Evolutionary conservation across 2,329 filamentous ascomycete genomes (phyloP).

Genomic region (Cordyceps javanica): DNA sequence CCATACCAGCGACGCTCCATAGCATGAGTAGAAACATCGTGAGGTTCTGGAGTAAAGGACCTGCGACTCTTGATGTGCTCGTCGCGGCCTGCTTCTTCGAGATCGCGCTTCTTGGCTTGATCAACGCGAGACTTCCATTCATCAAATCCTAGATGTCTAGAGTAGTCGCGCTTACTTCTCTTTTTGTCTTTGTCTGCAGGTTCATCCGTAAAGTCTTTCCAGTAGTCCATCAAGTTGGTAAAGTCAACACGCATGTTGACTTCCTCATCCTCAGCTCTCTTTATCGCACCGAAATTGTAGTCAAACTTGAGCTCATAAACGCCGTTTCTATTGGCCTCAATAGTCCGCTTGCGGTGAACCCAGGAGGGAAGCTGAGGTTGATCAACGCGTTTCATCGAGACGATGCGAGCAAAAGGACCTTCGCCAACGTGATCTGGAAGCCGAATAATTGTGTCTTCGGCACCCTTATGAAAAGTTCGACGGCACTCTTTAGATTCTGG

Average conservation of each 20-base stretch:
- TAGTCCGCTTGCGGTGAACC: neutral
- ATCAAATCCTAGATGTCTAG: neutral
- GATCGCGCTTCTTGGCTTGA: neutral
- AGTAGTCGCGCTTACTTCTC: neutral
- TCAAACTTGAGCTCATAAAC: constrained; percentile 27
- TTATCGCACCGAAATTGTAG: constrained; percentile 25
- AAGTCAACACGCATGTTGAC: constrained; percentile 29
- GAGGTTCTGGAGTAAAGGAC: neutral
- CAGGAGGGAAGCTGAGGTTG: constrained; percentile 11
- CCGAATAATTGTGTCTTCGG: constrained; percentile 21
- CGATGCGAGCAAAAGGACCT: constrained; percentile 21
- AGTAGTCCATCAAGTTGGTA: constrained; percentile 27
- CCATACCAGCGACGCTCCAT: constrained; percentile 16
- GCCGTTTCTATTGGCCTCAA: constrained; percentile 1
- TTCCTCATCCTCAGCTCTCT: constrained; percentile 17
- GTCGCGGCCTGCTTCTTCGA: neutral
- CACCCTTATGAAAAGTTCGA: constrained; percentile 16
- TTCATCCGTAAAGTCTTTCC: constrained; percentile 20
- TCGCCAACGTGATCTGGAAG: constrained; percentile 21
- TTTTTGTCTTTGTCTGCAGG: neutral
- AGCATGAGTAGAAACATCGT: neutral
- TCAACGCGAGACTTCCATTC: neutral
- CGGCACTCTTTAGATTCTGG: constrained; percentile 17
- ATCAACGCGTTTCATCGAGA: constrained; percentile 16
- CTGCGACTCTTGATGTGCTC: neutral